Evolutionary conservation across 352 stramenopile species (phyloP).

Genomic region (Phytophthora constricta): DNA sequence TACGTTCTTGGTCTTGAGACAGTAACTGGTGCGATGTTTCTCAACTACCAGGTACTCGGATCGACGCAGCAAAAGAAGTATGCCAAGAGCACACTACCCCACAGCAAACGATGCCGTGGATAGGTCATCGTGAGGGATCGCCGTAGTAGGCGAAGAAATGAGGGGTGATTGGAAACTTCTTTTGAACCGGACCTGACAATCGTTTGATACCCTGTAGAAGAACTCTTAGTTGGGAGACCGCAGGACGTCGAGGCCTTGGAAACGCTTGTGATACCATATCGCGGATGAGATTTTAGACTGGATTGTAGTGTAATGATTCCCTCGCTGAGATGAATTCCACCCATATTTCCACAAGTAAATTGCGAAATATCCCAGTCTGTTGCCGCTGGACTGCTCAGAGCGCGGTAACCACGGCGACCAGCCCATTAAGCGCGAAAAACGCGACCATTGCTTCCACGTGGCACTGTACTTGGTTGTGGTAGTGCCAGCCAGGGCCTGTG

Average conservation of each 20-base stretch:
- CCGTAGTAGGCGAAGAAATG: conserved; percentile 12
- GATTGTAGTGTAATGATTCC: conserved; percentile 30
- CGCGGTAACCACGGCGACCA: conserved; percentile 19
- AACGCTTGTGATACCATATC: conserved; percentile 24
- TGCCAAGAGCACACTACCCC: conserved; percentile 21
- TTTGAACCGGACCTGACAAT: conserved; percentile 1
- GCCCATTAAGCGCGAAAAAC: conserved; percentile 20
- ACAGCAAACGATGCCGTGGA: conserved; percentile 23
- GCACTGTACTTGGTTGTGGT: conserved; percentile 11
- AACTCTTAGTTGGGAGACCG: conserved; percentile 1
- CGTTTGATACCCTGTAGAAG: conserved; percentile 26
- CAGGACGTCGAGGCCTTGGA: not conserved
- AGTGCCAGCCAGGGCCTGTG: conserved; percentile 16
- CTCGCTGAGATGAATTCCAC: not conserved
- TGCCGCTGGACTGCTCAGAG: not conserved
- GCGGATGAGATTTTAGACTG: conserved; percentile 20
- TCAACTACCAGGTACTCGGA: conserved; percentile 24
- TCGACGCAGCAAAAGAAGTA: conserved; percentile 33
- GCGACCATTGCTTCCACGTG: conserved; percentile 22
- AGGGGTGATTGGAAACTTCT: conserved; percentile 30
- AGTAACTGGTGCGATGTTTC: not conserved
- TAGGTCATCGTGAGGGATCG: not conserved
- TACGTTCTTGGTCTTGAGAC: conserved; percentile 12
- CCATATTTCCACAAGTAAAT: conserved; percentile 31
- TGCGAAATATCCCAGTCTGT: conserved; percentile 12